A percentile compares a stretch with the other conserved stretches of the same genome.
phyloP scores from a whole-genome alignment of 495 filamentous ascomycete species.

The Lasiosphaeria ovina region DNA sequence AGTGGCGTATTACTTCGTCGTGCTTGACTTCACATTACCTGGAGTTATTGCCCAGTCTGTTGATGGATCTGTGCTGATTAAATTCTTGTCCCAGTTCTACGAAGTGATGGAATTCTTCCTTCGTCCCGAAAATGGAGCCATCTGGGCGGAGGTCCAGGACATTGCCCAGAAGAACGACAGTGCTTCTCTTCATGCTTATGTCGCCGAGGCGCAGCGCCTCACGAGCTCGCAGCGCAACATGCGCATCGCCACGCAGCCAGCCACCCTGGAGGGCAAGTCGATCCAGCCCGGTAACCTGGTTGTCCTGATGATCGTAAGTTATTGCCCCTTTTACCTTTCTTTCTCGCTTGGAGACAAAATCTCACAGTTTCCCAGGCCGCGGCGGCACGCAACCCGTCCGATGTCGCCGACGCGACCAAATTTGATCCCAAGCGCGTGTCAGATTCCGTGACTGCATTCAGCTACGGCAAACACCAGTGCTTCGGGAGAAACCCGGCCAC shows the following conservation, averaged over 20 bases:
- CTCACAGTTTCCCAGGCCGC: conserved; percentile 21
- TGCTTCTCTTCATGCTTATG: conserved; percentile 24
- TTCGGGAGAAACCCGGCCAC: conserved; percentile 27
- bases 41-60: not conserved
- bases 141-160: conserved; percentile 49
- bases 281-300: conserved; percentile 28
- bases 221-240: conserved; percentile 30
- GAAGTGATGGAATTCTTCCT: conserved; percentile 47
- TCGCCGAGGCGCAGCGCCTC: conserved; percentile 32
- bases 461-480: conserved; percentile 35
- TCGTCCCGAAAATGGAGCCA: conserved; percentile 39
- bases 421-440: conserved; percentile 20
- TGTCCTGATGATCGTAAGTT: conserved; percentile 33
- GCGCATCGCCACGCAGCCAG: conserved; percentile 24
- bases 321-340: not conserved
- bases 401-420: conserved; percentile 14
- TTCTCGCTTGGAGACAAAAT: not conserved
- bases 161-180: conserved; percentile 41
- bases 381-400: conserved; percentile 26
- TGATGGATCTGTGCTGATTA: not conserved
- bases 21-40: too few species aligned
- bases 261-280: conserved; percentile 26
- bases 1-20: not conserved
- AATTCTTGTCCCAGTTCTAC: conserved; percentile 31
- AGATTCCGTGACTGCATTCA: conserved; percentile 21